phyloP scores from a whole-genome alignment of 1,284 basidiomycete species.

The Tranzscheliella williamsii region DNA sequence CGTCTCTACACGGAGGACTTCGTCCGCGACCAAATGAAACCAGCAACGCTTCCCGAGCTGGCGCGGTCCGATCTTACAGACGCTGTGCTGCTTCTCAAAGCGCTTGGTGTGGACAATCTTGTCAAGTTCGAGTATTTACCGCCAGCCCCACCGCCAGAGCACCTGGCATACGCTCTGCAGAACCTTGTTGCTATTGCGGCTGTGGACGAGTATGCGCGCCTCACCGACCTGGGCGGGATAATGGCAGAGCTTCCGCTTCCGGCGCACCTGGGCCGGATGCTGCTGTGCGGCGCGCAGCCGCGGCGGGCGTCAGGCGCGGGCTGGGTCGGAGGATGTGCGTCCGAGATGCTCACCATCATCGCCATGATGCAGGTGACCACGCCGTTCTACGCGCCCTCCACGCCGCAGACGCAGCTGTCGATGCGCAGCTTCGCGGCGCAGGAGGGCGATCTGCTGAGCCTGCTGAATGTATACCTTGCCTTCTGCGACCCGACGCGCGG shows the following conservation, averaged over 20 bases:
- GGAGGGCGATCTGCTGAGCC: constrained; percentile 92
- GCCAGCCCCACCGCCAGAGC: constrained; percentile 77
- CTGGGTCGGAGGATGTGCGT: constrained; percentile 75
- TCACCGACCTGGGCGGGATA: constrained; percentile 64
- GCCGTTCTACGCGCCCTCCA: constrained; percentile 60
- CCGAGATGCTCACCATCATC: constrained; percentile 91
- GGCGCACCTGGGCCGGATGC: constrained; percentile 67
- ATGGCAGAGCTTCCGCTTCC: constrained; percentile 68
- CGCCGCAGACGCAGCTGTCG: constrained; percentile 83
- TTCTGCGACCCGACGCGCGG: constrained; percentile 75
- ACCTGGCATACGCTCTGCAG: constrained; percentile 80
- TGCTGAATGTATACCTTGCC: constrained; percentile 91
- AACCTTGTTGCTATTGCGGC: constrained; percentile 62
- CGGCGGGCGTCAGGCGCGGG: neutral
- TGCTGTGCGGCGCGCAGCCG: neutral
- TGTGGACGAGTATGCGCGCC: constrained; percentile 63
- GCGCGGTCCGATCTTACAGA: constrained; percentile 83
- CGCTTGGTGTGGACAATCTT: constrained; percentile 84
- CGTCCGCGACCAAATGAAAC: constrained; percentile 67
- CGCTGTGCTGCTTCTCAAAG: constrained; percentile 87
- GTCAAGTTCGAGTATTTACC: constrained; percentile 85
- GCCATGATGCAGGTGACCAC: constrained; percentile 77
- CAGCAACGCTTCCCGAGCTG: constrained; percentile 82
- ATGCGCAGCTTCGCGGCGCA: constrained; percentile 92
- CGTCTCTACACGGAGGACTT: constrained; percentile 79